Evolutionary conservation across 768 basidiomycete genomes (phyloP).

Genomic region (Rhizopogon vesiculosus): DNA sequence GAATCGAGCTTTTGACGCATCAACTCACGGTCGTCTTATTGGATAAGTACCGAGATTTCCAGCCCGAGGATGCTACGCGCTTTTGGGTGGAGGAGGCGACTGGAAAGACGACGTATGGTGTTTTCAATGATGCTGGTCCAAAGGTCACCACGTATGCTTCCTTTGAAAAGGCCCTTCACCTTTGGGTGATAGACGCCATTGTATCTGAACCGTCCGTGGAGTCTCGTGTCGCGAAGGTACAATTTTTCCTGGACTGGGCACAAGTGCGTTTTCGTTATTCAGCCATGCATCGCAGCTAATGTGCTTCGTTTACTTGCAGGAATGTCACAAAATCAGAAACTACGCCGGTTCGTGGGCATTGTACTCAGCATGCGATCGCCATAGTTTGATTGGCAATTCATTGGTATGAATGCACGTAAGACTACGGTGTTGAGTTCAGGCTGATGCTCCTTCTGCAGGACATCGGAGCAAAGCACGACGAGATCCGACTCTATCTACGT

Average conservation of each 20-base stretch:
- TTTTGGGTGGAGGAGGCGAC: conserved; percentile 31
- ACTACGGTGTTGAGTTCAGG: too few relatives aligned
- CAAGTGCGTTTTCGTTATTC: conserved; percentile 24
- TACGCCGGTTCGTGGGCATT: conserved; percentile 40
- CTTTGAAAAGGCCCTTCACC: conserved; percentile 32
- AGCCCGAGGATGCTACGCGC: conserved; percentile 39
- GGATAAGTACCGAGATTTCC: conserved; percentile 32
- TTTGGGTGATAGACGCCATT: conserved; percentile 39
- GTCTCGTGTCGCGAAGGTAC: conserved; percentile 23
- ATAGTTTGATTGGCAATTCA: conserved; percentile 26
- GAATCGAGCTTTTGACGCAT: conserved; percentile 39
- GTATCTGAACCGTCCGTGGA: conserved; percentile 16
- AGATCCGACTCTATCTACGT: background rate
- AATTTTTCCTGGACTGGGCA: conserved; percentile 44
- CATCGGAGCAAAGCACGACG: background rate
- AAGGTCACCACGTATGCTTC: conserved; percentile 26
- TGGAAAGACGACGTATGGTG: conserved; percentile 9
- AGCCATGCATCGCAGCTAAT: background rate
- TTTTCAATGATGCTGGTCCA: conserved; percentile 18
- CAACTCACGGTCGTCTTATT: conserved; percentile 40
- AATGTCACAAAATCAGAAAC: conserved; percentile 41
- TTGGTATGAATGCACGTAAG: background rate
- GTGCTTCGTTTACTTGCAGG: conserved; percentile 21
- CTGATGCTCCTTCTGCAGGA: background rate
- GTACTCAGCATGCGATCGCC: conserved; percentile 36